These are phyloP conservation scores for Agrocybe praecox DNA, from an alignment of 768 basidiomycete genomes.

Conservation along the genomic window DNA sequence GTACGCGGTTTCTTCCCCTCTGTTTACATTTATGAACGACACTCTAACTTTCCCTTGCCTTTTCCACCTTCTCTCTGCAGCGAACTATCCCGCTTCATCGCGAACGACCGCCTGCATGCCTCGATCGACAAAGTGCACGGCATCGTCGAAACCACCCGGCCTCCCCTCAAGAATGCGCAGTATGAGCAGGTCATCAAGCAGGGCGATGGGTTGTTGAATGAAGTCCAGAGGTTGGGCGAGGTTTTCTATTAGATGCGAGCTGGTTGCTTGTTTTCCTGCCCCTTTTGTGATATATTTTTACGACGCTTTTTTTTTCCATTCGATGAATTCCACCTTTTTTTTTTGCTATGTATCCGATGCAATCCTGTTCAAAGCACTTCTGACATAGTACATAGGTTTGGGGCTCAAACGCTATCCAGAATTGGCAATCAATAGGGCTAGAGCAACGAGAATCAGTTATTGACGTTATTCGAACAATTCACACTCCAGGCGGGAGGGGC, in stretches of 20 bases:
- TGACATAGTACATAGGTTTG: too few species aligned
- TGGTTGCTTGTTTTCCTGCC: not conserved
- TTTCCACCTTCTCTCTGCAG: constrained; percentile 37
- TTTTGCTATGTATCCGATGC: too few species aligned
- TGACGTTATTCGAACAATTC: too few species aligned
- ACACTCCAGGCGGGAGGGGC: too few species aligned
- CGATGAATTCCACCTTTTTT: too few species aligned
- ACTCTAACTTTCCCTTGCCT: not conserved
- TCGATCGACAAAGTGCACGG: constrained; percentile 93
- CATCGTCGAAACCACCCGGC: constrained; percentile 89
- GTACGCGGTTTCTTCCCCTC: constrained; percentile 54
- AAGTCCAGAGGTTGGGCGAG: not conserved
- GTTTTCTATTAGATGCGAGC: not conserved
- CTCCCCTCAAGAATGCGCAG: constrained; percentile 69
- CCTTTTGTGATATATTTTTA: too few species aligned
- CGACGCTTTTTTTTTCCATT: too few species aligned
- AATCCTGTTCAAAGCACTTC: too few species aligned
- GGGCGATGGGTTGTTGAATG: constrained; percentile 37
- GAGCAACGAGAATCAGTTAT: too few species aligned
- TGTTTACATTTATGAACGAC: not conserved
- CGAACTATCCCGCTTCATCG: constrained; percentile 92
- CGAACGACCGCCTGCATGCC: constrained; percentile 67
- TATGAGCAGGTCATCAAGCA: constrained; percentile 91
- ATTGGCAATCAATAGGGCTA: too few species aligned
- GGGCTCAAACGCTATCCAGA: too few species aligned